These are phyloP conservation scores for Cenococcum geophilum DNA, from an alignment of 495 filamentous ascomycete species.

Conservation along the genomic window DNA sequence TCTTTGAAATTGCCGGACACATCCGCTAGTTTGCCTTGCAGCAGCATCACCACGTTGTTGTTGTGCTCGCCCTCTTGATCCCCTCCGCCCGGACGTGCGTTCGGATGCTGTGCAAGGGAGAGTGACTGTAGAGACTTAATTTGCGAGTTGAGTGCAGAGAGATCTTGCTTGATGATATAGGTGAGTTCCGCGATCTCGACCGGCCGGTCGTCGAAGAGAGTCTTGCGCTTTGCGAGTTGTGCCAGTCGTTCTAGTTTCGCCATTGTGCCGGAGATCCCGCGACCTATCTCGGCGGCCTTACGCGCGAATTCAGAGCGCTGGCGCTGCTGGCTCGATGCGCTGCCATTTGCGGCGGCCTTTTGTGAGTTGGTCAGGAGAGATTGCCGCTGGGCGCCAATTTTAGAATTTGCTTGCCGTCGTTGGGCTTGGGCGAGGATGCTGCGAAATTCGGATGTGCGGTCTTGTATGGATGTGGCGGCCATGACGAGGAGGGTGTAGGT, in stretches of 20 bases:
- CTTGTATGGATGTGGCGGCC: slow-evolving; percentile 74
- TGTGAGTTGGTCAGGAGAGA: slow-evolving; percentile 73
- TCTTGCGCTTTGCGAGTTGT: slow-evolving; percentile 90
- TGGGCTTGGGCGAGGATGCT: slow-evolving; percentile 81
- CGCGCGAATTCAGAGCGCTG: slow-evolving; percentile 79
- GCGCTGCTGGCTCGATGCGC: slow-evolving; percentile 36
- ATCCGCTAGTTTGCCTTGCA: slow-evolving; percentile 92
- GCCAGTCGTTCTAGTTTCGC: slow-evolving; percentile 88
- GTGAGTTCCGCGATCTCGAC: slow-evolving; percentile 96
- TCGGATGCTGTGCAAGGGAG: slow-evolving; percentile 64
- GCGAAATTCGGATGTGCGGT: slow-evolving; percentile 90
- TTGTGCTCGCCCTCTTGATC: slow-evolving; percentile 95
- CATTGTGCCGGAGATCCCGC: slow-evolving; percentile 86
- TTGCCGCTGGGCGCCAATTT: slow-evolving; percentile 68
- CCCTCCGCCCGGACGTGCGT: slow-evolving; percentile 44
- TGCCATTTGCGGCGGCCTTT: slow-evolving; percentile 61
- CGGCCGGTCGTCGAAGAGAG: slow-evolving; percentile 92
- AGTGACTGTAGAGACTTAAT: slow-evolving; percentile 76
- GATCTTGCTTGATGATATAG: slow-evolving; percentile 95
- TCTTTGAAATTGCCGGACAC: slow-evolving; percentile 95
- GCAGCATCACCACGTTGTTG: slow-evolving; percentile 88
- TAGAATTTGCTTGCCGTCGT: slow-evolving; percentile 60
- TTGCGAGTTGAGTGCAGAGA: slow-evolving; percentile 79
- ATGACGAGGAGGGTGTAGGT: slow-evolving; percentile 33
- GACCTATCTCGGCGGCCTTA: slow-evolving; percentile 76